Evolutionary conservation across 192 early-diverging fungal genomes (phyloP).

Genomic region (Phycomyces blakesleeanus): DNA sequence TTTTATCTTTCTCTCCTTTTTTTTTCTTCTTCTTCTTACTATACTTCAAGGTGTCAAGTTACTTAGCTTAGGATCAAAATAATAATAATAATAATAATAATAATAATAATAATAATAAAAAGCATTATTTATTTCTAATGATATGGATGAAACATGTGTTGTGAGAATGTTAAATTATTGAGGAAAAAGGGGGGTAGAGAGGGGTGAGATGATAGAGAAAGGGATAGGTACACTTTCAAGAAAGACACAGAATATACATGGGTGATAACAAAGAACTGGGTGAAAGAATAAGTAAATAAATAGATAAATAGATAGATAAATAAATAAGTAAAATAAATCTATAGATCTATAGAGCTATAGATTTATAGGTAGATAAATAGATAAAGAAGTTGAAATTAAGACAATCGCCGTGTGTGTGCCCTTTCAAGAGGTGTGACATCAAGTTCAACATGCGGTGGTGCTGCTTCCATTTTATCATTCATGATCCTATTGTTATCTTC

Average conservation of each 20-base stretch:
- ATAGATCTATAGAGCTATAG: no score
- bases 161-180: no score
- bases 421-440: neutral
- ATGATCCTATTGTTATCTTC: conserved; percentile 7
- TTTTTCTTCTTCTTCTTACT: no score
- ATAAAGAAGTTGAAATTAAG: neutral
- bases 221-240: conserved; percentile 1
- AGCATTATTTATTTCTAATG: neutral
- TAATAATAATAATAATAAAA: conserved; percentile 1
- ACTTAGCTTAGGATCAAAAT: no score
- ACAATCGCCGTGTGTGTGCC: neutral
- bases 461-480: neutral
- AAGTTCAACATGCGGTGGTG: neutral
- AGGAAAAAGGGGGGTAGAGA: neutral
- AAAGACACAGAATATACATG: neutral
- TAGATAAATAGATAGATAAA: neutral
- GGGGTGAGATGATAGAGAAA: neutral
- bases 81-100: no score
- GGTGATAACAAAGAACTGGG: neutral
- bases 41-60: no score
- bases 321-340: no score
- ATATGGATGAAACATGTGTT: neutral
- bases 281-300: neutral
- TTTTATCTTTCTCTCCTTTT: no score
- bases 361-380: no score